Base-by-base conservation (phyloP, 495 filamentous ascomycete genomes). In the Neurospora pannonica region DNA sequence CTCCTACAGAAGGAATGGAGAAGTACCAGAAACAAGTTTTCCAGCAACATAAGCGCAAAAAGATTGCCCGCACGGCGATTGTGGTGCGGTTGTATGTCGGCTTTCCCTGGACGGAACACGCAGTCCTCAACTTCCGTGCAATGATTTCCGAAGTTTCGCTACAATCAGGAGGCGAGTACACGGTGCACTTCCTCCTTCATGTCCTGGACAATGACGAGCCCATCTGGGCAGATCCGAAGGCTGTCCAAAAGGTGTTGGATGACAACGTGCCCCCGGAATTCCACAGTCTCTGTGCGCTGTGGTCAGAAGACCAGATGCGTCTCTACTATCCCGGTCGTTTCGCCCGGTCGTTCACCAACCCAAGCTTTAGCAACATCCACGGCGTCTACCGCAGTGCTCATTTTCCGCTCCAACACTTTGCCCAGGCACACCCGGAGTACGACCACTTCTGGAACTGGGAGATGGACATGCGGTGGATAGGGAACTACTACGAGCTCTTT, bases 371-470 rank as follows among this genome's bases (percentile, higher is more conserved):
- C 3, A 91, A 93, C 5, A 89, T 97, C 10, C 92, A 97, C 81
- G 96, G 94, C 4, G 94, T 95, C 3, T 98, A 98, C 83, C 92
- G 96, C 67, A 92, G 91, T 77, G 92, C 92, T 3, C 94, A 94
- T 81, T 92, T 98, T 89, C 92, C 95, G 5, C 87, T 98, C 75
- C 96, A 98, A 80, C 92, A 93, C 80, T 99, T 97, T 76, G 92
- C 95, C n/a, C 87, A 92, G 77, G 87, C 88, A 48, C 95, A 98
- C 81, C 92, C 93, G 0, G 93, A 98, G 79, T 98, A 96, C 81
- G 94, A 94, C 60, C 94, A 91, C 82, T 92, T 95, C 82, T 99
- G 96, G 96, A 95, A 99, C 81, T 98, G 94, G 94, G 96, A 99
- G 83, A 95, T 98, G 90, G 96, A 99, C 80, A 90, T 94, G 74